Percentiles rank a stretch among this genome's conserved stretches.
Evolutionary conservation across 2,329 filamentous ascomycete genomes (phyloP).

Genomic region (Clonostachys chloroleuca): DNA sequence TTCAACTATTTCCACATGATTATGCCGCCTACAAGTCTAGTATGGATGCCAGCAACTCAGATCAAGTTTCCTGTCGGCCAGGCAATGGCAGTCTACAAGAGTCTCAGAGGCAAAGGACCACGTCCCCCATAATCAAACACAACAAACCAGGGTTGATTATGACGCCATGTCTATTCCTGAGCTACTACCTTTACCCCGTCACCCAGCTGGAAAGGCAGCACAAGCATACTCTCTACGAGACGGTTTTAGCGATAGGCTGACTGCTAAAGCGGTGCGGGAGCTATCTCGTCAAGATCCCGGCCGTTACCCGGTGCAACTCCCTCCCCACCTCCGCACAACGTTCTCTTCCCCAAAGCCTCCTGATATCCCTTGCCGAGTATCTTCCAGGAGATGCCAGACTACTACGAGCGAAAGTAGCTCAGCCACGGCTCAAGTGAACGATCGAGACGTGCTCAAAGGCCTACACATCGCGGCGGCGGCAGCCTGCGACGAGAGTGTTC

Average conservation of each 20-base stretch:
- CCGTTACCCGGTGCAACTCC: not conserved
- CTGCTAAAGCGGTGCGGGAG: not conserved
- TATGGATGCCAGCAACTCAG: no score
- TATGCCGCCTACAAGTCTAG: no score
- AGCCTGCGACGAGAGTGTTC: conserved; percentile 49
- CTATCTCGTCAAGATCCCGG: not conserved
- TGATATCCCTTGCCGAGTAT: not conserved
- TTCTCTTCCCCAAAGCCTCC: not conserved
- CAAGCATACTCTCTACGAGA: not conserved
- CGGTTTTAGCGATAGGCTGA: not conserved
- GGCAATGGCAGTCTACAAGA: not conserved
- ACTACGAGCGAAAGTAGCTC: conserved; percentile 9
- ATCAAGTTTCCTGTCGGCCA: no score
- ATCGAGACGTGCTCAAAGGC: conserved; percentile 46
- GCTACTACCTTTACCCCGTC: not conserved
- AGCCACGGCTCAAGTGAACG: conserved; percentile 28
- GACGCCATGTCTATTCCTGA: not conserved
- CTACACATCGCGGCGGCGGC: conserved; percentile 51
- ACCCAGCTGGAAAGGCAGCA: not conserved
- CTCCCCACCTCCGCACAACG: not conserved
- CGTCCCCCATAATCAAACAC: not conserved
- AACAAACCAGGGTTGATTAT: not conserved
- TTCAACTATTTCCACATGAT: not conserved
- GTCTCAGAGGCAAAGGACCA: not conserved
- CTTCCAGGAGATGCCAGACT: no score